phyloP scores from a whole-genome alignment of 225 moss, liverwort and hornwort genomes.

The Neckera pumila region DNA sequence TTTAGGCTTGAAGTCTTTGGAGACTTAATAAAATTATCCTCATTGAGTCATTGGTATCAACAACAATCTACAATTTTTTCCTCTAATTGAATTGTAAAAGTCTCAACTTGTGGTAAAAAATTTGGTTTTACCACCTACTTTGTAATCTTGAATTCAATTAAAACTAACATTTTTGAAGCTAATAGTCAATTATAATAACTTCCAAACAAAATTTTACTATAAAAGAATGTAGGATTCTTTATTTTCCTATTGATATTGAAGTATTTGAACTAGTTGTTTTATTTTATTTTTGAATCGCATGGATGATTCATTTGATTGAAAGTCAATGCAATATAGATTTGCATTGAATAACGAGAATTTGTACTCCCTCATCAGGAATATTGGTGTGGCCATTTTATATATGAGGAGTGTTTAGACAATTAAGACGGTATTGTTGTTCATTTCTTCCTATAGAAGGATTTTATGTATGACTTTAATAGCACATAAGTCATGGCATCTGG shows the following conservation, averaged over 20 bases:
- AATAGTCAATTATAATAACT: no score
- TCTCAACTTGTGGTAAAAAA: accelerated
- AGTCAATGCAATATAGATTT: no score
- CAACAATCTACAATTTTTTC: background rate
- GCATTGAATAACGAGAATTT: background rate
- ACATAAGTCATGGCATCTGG: background rate
- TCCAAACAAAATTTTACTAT: background rate
- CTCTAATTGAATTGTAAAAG: background rate
- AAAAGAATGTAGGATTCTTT: background rate
- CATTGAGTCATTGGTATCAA: background rate
- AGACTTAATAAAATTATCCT: background rate
- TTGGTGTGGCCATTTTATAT: background rate
- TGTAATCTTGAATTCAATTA: background rate
- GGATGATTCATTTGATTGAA: background rate
- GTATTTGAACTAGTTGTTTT: background rate
- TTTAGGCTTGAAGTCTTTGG: background rate
- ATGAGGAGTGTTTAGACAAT: no score
- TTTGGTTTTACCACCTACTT: background rate
- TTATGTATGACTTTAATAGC: no score
- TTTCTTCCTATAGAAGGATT: no score
- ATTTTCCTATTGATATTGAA: background rate
- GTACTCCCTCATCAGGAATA: accelerated
- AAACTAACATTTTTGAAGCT: no score
- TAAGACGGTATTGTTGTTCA: background rate
- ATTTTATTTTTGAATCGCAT: no score